phyloP scores from a whole-genome alignment of 139 green algal species.

The Haematococcus lacustris region DNA sequence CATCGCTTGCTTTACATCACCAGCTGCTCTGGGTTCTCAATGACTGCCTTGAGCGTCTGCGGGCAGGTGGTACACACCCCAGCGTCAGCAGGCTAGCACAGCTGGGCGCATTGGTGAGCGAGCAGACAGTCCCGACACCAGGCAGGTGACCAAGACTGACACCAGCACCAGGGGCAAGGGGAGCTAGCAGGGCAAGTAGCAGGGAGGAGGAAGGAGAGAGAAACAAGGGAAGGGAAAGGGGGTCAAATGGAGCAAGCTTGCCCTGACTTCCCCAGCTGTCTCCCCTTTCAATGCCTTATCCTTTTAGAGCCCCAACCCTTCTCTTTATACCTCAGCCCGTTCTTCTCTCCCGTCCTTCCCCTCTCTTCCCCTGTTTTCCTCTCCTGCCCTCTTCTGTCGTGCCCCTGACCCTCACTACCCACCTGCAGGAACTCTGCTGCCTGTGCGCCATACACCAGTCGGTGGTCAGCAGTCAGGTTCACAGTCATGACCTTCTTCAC shows the following conservation, averaged over 20 bases:
- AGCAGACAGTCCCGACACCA: not conserved
- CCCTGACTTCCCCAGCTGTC: not conserved
- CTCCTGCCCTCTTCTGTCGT: not conserved
- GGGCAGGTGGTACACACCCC: not conserved
- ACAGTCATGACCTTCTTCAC: constrained; percentile 93
- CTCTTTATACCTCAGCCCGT: not conserved
- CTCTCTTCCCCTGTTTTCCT: not conserved
- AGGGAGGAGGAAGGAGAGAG: too few relatives aligned
- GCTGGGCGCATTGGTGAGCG: not conserved
- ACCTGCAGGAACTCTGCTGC: constrained; percentile 91
- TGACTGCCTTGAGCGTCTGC: constrained; percentile 78
- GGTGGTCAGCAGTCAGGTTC: constrained; percentile 95
- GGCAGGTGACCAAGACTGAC: not conserved
- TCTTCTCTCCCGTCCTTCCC: not conserved
- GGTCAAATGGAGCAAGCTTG: not conserved
- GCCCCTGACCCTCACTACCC: not conserved
- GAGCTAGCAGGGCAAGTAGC: too few relatives aligned
- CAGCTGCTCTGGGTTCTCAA: constrained; percentile 70
- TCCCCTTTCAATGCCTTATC: not conserved
- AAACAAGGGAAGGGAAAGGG: not conserved
- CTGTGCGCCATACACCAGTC: constrained; percentile 91
- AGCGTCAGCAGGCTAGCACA: not conserved
- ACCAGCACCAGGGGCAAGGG: not conserved
- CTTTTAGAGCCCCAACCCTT: not conserved
- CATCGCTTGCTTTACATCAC: too few relatives aligned